A percentile compares a stretch with the other conserved stretches of the same genome.
These are phyloP conservation scores for Ustilago vetiveriae DNA, from an alignment of 1,284 basidiomycete genomes.

Conservation along the genomic window DNA sequence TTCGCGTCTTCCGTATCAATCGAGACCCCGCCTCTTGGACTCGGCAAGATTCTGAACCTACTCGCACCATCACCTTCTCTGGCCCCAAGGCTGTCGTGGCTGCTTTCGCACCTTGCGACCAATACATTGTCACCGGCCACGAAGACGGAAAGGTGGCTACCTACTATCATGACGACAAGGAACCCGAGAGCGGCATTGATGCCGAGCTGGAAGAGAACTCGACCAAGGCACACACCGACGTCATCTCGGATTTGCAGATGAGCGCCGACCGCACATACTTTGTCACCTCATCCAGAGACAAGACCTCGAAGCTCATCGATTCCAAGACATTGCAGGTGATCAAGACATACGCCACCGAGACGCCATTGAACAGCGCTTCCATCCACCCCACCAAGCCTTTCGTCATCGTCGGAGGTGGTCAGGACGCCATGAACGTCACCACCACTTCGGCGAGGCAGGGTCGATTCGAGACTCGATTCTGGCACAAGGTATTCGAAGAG, in stretches of 20 bases:
- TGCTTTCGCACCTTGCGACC: slow-evolving; percentile 82
- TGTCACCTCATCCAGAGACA: slow-evolving; percentile 95
- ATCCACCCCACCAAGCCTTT: slow-evolving; percentile 86
- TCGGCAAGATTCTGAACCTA: slow-evolving; percentile 56
- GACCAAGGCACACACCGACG: slow-evolving; percentile 51
- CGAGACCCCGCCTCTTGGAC: slow-evolving; percentile 62
- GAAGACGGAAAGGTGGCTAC: slow-evolving; percentile 86
- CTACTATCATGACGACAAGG: slow-evolving; percentile 65
- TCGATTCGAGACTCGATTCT: slow-evolving; percentile 98
- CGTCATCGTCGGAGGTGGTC: slow-evolving; percentile 83
- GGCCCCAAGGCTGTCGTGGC: slow-evolving; percentile 87
- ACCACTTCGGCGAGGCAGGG: slow-evolving; percentile 92
- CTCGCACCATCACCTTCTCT: slow-evolving; percentile 65
- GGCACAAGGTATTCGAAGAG: slow-evolving; percentile 98
- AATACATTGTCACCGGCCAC: slow-evolving; percentile 89
- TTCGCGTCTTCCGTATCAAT: slow-evolving; percentile 84
- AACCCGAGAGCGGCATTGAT: slow-evolving; percentile 72
- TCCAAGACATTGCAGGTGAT: slow-evolving; percentile 86
- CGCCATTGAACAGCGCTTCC: slow-evolving; percentile 92
- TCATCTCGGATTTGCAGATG: slow-evolving; percentile 86
- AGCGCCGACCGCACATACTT: slow-evolving; percentile 91
- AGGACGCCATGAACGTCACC: slow-evolving; percentile 97
- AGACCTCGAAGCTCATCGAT: slow-evolving; percentile 92
- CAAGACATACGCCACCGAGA: slow-evolving; percentile 93
- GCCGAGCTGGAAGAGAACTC: slow-evolving; percentile 85